Evolutionary conservation across 768 basidiomycete genomes (phyloP).

Genomic region (Lepiota venenata): DNA sequence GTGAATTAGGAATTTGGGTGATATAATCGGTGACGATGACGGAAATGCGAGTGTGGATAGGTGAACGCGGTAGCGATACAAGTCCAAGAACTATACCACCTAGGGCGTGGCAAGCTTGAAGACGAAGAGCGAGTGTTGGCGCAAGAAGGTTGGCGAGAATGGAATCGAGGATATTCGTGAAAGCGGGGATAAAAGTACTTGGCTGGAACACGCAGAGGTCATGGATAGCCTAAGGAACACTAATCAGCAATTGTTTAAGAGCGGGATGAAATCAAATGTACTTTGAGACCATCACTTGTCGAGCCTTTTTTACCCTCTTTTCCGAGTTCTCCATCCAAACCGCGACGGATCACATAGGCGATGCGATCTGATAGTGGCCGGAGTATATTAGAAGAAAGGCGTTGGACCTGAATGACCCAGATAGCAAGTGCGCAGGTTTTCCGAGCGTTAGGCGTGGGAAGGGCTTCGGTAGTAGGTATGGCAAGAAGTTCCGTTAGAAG

Average conservation of each 20-base stretch:
- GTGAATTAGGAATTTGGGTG: slow-evolving; percentile 28
- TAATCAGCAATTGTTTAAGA: slow-evolving; percentile 1
- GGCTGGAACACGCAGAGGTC: slow-evolving; percentile 66
- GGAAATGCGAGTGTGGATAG: slow-evolving; percentile 52
- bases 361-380: slow-evolving; percentile 64
- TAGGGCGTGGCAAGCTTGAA: slow-evolving; percentile 73
- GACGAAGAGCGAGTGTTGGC: slow-evolving; percentile 58
- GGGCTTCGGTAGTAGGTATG: slow-evolving; percentile 63
- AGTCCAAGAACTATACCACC: slow-evolving; percentile 62
- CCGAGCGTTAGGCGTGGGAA: slow-evolving; percentile 83
- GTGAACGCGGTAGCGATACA: slow-evolving; percentile 42
- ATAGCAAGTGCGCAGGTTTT: slow-evolving; percentile 82
- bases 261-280: slow-evolving; percentile 24
- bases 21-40: slow-evolving; percentile 45
- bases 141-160: slow-evolving; percentile 63
- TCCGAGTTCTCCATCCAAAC: slow-evolving; percentile 79
- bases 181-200: slow-evolving; percentile 63
- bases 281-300: slow-evolving; percentile 74
- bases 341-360: slow-evolving; percentile 67
- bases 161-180: slow-evolving; percentile 52
- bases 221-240: slow-evolving; percentile 57
- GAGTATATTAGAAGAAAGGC: slow-evolving; percentile 61
- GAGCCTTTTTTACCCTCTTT: slow-evolving; percentile 90
- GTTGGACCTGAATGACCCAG: slow-evolving; percentile 69
- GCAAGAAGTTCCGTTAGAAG: slow-evolving; percentile 65